Evolutionary conservation across 495 filamentous ascomycete species (phyloP).

Genomic region (Aspergillus sclerotiicarbonarius): DNA sequence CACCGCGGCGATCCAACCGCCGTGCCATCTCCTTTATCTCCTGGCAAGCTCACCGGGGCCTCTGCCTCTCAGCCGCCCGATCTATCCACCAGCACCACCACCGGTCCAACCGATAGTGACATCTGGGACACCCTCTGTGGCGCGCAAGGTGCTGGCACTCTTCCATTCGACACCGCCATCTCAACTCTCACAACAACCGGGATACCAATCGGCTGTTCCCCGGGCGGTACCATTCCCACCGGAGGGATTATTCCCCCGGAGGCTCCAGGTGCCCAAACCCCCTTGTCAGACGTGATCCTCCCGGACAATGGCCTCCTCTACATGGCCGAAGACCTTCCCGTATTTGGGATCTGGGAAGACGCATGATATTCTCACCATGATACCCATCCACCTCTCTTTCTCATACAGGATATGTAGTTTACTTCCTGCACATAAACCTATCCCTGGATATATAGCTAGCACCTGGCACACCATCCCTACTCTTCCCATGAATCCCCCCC

Average conservation of each 20-base stretch:
- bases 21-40: slow-evolving; percentile 27
- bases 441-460: too few relatives aligned
- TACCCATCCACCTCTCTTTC: background rate
- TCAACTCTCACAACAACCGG: slow-evolving; percentile 50
- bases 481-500: too few relatives aligned
- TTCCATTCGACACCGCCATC: slow-evolving; percentile 45
- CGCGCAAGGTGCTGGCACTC: slow-evolving; percentile 24
- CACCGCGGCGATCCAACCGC: slow-evolving; percentile 15
- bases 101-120: slow-evolving; percentile 19
- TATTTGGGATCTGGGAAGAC: slow-evolving; percentile 42
- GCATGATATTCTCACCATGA: slow-evolving; percentile 7
- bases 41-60: slow-evolving; percentile 20
- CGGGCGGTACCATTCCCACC: slow-evolving; percentile 37
- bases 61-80: slow-evolving; percentile 11
- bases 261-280: slow-evolving; percentile 30
- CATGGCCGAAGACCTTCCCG: slow-evolving; percentile 40
- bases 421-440: too few relatives aligned
- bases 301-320: slow-evolving; percentile 41
- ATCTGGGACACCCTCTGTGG: slow-evolving; percentile 37
- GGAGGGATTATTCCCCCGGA: slow-evolving; percentile 4
- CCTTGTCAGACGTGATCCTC: slow-evolving; percentile 41
- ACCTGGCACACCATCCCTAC: too few relatives aligned
- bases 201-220: slow-evolving; percentile 40
- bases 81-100: slow-evolving; percentile 14
- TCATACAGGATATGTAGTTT: background rate